Percentiles rank a stretch among this genome's conserved stretches.
phyloP scores from a whole-genome alignment of 768 basidiomycete species.

The Mycena polygramma region DNA sequence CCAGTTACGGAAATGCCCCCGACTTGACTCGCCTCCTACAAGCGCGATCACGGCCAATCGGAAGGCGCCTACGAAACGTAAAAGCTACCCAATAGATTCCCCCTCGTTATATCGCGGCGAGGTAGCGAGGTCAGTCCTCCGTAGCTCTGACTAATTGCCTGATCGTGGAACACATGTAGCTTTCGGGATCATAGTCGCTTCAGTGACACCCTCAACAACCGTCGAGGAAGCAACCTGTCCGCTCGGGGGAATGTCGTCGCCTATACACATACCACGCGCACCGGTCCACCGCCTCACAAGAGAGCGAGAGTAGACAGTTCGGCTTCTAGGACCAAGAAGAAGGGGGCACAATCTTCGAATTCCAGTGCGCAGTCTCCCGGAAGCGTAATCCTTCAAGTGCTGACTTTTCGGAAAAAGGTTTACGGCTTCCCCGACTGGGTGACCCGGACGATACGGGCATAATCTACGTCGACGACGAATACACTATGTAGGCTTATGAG shows the following conservation, averaged over 20 bases:
- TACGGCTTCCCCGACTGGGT: constrained; percentile 5
- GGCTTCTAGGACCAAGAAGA: constrained; percentile 16
- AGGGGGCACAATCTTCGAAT: constrained; percentile 18
- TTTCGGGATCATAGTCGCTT: too few species aligned
- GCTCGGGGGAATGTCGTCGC: neutral
- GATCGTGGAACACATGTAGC: too few species aligned
- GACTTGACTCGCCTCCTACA: too few species aligned
- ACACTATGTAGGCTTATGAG: too few species aligned
- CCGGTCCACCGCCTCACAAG: constrained; percentile 22
- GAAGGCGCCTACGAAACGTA: too few species aligned
- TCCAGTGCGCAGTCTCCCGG: constrained; percentile 4
- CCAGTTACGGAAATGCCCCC: too few species aligned
- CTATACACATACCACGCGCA: neutral
- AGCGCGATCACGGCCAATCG: too few species aligned
- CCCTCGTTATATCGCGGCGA: too few species aligned
- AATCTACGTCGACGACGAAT: constrained; percentile 11
- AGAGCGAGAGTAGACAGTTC: constrained; percentile 1
- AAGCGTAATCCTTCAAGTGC: neutral
- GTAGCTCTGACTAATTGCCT: too few species aligned
- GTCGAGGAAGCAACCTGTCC: constrained; percentile 4
- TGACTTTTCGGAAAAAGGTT: neutral
- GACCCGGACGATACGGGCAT: constrained; percentile 14
- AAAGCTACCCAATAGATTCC: too few species aligned
- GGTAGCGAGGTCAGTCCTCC: too few species aligned
- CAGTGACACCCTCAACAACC: neutral